Percentiles rank a stretch among this genome's conserved stretches.
These are phyloP conservation scores for Fagopyrum esculentum DNA, from an alignment of 148 eudicot genomes.

Conservation along the genomic window DNA sequence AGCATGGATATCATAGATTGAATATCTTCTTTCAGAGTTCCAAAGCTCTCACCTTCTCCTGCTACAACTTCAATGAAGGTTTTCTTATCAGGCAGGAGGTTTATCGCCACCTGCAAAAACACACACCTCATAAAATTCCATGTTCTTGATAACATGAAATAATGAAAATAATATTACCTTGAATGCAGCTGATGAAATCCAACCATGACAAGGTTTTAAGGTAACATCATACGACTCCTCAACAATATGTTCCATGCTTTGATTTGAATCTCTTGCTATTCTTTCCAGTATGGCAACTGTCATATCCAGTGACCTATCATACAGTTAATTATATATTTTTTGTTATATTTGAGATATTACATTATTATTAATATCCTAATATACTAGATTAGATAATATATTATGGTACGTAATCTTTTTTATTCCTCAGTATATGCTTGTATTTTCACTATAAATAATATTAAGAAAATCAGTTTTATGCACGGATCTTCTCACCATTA, in stretches of 20 bases:
- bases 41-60: slow-evolving; percentile 37
- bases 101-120: slow-evolving; percentile 56
- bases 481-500: no score
- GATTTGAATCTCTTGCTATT: slow-evolving; percentile 33
- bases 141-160: not conserved
- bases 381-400: no score
- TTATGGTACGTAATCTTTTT: no score
- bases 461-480: no score
- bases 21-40: slow-evolving; percentile 42
- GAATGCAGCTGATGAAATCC: slow-evolving; percentile 83
- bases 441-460: no score
- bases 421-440: no score
- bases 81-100: slow-evolving; percentile 60
- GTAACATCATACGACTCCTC: slow-evolving; percentile 55
- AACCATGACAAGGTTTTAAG: slow-evolving; percentile 93
- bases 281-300: slow-evolving; percentile 42
- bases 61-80: slow-evolving; percentile 37
- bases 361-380: no score
- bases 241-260: slow-evolving; percentile 58
- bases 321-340: no score
- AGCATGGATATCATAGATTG: slow-evolving; percentile 41
- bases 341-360: no score
- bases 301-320: slow-evolving; percentile 54
- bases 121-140: not conserved
- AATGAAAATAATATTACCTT: slow-evolving; percentile 30